Evolutionary conservation across 371 early-diverging fungal genomes (phyloP), one percentile per base, ranked within the genome.

Genomic region (Coelomomyces lativittatus): DNA sequence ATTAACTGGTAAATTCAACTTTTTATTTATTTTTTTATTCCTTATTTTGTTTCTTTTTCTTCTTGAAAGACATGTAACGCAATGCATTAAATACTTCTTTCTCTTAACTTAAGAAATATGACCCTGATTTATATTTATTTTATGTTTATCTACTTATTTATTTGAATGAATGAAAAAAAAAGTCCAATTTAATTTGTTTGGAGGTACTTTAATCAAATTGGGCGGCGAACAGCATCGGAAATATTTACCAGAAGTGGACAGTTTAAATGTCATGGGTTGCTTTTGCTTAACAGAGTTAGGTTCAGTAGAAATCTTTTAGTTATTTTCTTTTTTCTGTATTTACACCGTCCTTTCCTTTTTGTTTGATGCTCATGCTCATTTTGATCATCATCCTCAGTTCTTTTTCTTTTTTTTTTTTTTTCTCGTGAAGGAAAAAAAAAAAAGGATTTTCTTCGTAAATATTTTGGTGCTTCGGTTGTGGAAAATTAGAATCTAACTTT

Each of bases 201-300:
- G 80, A 21, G 78, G 71, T 24, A 80, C 79, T 12, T 58, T 83
- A 19, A 62, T 80, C 58, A 78, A 79, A 51, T 60, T 82, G 24
- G 82, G 82, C 21, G 78, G 79, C 14, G 66, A 81, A 51, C 62
- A 80, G 28, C 83, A 83, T 53, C 71, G 77, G 19, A 41, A 67
- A 32, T 47, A 66, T 29, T 53, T 83, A 17, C 51, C 61, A 24
- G 66, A 61, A 25, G 62, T 76, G 36, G 79, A 83, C 51, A 58
- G 60, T 36, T 48, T 81, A 54, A 50, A 62, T 4, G 58, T 64
- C 28, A 63, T 77, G 43, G 83, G 83, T 24, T 81, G 82, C 60
- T 81, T 81, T 53, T 79, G 59, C 12, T 50, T 81, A 48, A 81
- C 81, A 34, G 81, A 81, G 61, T 50, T 80, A 33, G 82, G 82